These are phyloP conservation scores for Melampsora larici-populina DNA, from an alignment of 1,284 basidiomycete species.

Conservation along the genomic window DNA sequence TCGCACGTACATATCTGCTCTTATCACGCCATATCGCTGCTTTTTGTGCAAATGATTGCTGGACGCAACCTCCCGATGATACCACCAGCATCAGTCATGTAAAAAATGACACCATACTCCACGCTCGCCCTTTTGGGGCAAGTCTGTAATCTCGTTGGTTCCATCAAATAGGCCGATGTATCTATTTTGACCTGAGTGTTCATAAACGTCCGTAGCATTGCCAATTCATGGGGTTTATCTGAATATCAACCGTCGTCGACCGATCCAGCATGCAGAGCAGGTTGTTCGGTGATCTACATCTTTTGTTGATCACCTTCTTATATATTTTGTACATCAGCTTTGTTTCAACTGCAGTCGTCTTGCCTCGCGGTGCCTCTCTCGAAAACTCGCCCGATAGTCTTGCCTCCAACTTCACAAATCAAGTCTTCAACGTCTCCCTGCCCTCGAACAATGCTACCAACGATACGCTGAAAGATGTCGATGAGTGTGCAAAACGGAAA, in stretches of 20 bases:
- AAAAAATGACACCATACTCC: no score
- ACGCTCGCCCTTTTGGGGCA: no score
- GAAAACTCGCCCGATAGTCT: background rate
- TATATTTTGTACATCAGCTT: background rate
- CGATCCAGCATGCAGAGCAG: slow-evolving; percentile 7
- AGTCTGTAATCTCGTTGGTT: no score
- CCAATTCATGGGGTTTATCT: no score
- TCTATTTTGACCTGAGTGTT: no score
- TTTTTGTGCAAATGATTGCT: slow-evolving; percentile 5
- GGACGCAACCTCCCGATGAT: background rate
- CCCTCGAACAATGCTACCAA: background rate
- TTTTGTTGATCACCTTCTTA: background rate
- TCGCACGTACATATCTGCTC: background rate
- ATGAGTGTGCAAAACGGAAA: slow-evolving; percentile 36
- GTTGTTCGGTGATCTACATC: background rate
- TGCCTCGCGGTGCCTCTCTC: background rate
- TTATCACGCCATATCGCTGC: background rate
- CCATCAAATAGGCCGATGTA: no score
- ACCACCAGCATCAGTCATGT: background rate
- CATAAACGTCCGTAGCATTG: no score
- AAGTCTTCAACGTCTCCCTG: background rate
- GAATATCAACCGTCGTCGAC: background rate
- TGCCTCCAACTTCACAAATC: background rate
- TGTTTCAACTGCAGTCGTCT: background rate
- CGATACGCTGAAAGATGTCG: background rate